A percentile compares a stretch with the other conserved stretches of the same genome.
phyloP scores from a whole-genome alignment of 2,329 filamentous ascomycete genomes.

The Colletotrichum lentis region DNA sequence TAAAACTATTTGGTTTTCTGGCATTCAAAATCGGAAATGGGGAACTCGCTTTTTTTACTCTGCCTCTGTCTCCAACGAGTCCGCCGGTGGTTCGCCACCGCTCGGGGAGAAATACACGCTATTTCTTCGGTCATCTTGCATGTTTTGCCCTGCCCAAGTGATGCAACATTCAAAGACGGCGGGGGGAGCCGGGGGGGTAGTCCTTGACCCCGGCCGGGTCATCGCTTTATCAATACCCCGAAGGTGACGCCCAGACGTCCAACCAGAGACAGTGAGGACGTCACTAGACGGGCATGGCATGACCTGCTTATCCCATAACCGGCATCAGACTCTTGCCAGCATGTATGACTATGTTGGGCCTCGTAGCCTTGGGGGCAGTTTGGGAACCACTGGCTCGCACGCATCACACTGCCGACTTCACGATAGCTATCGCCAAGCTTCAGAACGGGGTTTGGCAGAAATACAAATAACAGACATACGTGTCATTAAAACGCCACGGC shows the following conservation, averaged over 20 bases:
- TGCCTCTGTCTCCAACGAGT: constrained; percentile 20
- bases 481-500: no score
- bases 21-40: constrained; percentile 36
- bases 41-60: constrained; percentile 24
- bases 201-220: no score
- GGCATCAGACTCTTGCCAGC: background rate
- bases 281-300: no score
- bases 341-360: background rate
- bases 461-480: background rate
- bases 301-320: no score
- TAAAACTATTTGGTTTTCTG: constrained; percentile 34
- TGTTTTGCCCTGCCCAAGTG: background rate
- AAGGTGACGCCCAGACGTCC: no score
- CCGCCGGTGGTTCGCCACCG: background rate
- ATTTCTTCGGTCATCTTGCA: constrained; percentile 8
- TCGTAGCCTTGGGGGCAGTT: background rate
- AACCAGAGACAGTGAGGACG: no score
- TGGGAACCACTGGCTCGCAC: background rate
- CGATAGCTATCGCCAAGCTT: background rate
- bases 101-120: constrained; percentile 19
- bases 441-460: background rate
- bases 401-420: background rate
- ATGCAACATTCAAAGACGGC: background rate
- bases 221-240: no score
- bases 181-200: background rate